Percentiles rank a stretch among this genome's conserved stretches.
These are phyloP conservation scores for Larix sibirica DNA, from an alignment of 83 land plant species.

Conservation along the genomic window DNA sequence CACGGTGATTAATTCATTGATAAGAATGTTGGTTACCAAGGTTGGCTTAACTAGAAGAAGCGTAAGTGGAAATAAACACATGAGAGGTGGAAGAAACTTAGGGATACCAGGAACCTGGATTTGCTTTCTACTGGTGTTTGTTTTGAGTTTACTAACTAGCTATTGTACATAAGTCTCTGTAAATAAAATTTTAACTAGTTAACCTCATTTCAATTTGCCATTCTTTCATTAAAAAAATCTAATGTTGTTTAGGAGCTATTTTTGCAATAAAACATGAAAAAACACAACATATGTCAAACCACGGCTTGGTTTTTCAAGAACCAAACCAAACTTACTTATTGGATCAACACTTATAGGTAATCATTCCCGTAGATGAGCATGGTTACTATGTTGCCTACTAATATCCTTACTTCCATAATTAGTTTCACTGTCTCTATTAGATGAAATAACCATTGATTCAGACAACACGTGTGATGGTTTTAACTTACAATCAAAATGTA, in stretches of 20 bases:
- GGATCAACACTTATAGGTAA: not conserved
- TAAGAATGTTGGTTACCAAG: constrained; percentile 66
- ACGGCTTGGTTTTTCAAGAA: not conserved
- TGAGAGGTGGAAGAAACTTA: constrained; percentile 69
- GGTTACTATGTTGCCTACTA: not conserved
- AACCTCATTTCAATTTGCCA: too few relatives aligned
- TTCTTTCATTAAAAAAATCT: too few relatives aligned
- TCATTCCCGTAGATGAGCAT: not conserved
- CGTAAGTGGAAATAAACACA: constrained; percentile 87
- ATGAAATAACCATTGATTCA: not conserved
- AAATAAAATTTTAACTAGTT: too few relatives aligned
- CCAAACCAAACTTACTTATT: not conserved
- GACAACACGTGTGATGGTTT: not conserved
- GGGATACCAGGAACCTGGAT: constrained; percentile 28
- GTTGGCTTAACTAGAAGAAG: constrained; percentile 93
- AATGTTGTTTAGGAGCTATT: too few relatives aligned
- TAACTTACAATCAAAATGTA: not conserved
- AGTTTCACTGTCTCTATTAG: not conserved
- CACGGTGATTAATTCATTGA: not conserved
- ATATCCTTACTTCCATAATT: not conserved
- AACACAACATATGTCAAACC: not conserved
- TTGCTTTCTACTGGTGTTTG: not conserved
- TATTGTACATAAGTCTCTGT: not conserved
- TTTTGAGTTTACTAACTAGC: not conserved
- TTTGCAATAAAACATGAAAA: too few relatives aligned